Percentiles rank a stretch among this genome's conserved stretches.
These are phyloP conservation scores for Lathyrus oleraceus DNA, from an alignment of 306 rosid species.

Conservation along the genomic window DNA sequence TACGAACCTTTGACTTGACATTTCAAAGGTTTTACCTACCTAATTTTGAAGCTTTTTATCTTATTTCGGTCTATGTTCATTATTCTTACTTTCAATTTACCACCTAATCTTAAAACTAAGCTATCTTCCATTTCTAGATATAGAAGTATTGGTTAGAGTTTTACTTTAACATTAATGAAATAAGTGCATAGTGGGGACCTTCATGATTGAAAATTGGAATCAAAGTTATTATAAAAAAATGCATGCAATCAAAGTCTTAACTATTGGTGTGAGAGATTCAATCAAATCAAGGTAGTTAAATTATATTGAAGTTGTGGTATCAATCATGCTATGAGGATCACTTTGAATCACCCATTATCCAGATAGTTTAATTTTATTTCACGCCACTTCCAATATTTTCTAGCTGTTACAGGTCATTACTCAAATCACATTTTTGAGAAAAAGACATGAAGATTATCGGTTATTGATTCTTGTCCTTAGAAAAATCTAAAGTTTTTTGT, in stretches of 20 bases:
- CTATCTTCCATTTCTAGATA: constrained; percentile 9
- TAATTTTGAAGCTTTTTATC: constrained; percentile 9
- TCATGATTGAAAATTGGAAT: constrained; percentile 28
- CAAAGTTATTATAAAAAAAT: background rate
- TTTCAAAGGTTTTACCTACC: constrained; percentile 26
- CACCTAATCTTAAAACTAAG: constrained; percentile 2
- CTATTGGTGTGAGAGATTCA: constrained; percentile 8
- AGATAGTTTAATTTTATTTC: constrained; percentile 27
- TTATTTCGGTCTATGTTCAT: background rate
- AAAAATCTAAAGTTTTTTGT: constrained; percentile 14
- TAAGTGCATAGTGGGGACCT: constrained; percentile 35
- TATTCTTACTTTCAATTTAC: constrained; percentile 11
- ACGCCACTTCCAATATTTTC: constrained; percentile 32
- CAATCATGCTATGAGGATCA: constrained; percentile 24
- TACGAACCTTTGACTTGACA: constrained; percentile 15
- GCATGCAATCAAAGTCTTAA: constrained; percentile 3
- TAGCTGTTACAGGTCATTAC: constrained; percentile 39
- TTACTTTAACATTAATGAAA: background rate
- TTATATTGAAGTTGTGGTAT: constrained; percentile 26
- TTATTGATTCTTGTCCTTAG: constrained; percentile 10
- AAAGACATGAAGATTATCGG: background rate
- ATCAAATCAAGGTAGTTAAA: constrained; percentile 42
- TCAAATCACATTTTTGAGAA: constrained; percentile 18
- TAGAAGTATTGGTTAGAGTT: constrained; percentile 13
- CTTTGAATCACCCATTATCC: constrained; percentile 29